Percentiles rank a stretch among this genome's conserved stretches.
Conservation (phyloP, 176 grass and related monocot genomes). For the Paspalum notatum region DNA sequence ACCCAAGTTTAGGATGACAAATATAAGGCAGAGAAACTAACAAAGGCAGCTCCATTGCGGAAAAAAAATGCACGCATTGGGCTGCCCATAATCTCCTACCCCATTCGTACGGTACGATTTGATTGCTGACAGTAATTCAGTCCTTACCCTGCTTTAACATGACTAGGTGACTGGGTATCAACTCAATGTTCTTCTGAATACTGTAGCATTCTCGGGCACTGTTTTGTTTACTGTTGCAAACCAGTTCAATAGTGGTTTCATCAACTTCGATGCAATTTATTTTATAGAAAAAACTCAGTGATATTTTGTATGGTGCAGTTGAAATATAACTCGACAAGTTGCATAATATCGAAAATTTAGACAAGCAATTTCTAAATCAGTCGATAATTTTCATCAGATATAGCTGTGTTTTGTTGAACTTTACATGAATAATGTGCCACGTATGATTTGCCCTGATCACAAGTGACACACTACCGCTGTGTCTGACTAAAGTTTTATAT, state of each 20-base stretch:
- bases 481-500: constrained; percentile 11
- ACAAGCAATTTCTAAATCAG: not conserved
- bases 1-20: constrained; percentile 41
- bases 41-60: not conserved
- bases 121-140: constrained; percentile 21
- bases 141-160: not conserved
- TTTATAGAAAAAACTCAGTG: not conserved
- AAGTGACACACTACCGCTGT: not conserved
- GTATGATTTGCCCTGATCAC: not conserved
- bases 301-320: not conserved
- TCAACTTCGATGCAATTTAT: not conserved
- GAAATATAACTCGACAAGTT: not conserved
- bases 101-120: constrained; percentile 15
- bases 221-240: not conserved
- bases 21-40: constrained; percentile 36
- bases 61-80: constrained; percentile 16
- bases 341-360: not conserved
- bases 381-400: not conserved
- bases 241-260: not conserved
- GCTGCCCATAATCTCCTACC: constrained; percentile 10
- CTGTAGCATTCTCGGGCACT: not conserved
- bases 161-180: not conserved
- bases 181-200: not conserved
- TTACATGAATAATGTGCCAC: not conserved
- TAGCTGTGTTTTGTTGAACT: not conserved